Evolutionary conservation across 2,329 filamentous ascomycete genomes (phyloP), one percentile per base, ranked within the genome.

Genomic region (Gremmenia infestans): DNA sequence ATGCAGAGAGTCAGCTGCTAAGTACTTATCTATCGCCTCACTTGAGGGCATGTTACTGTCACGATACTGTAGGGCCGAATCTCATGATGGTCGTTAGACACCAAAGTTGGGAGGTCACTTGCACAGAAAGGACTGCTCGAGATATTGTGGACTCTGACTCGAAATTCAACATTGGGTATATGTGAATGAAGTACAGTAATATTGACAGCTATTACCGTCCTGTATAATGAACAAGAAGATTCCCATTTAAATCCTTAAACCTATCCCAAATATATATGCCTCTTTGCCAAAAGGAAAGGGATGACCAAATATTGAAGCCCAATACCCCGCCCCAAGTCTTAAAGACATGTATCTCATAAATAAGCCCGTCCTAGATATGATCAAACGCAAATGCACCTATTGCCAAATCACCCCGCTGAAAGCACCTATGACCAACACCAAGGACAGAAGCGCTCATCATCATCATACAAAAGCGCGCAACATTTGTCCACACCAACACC

Each of bases 401-500:
- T 45, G 53, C 52, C 59, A 62, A 56, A 61, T 63, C 58, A 63
- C 59, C 19, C 61, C 65, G 60, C 63, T 65, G 54, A 60, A 61
- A 63, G 61, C 55, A 57, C 52, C 59, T 53, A 56, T 55, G 52
- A 61, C 57, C 58, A 63, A 62, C 58, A 61, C 61, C 60, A 48
- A 53, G 43, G 50, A 60, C 53, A 60, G 57, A 57, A 60, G 60
- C 59, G 56, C 56, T 56, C 57, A 59, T 61, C 58, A 59, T 61
- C 62, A 67, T 66, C 65, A 63, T 67, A 61, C 25, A 28, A 58
- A 63, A 61, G 64, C 60, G 57, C 60, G 57, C 53, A n/a, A 45
- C 58, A 60, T 63, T 63, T 63, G 60, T 62, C 65, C 63, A 68
- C 53, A 61, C 63, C 63, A 60, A 68, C 66, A 67, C 65, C 64